These are phyloP conservation scores for Lentinula detonsa DNA, from an alignment of 768 basidiomycete genomes.

Conservation along the genomic window DNA sequence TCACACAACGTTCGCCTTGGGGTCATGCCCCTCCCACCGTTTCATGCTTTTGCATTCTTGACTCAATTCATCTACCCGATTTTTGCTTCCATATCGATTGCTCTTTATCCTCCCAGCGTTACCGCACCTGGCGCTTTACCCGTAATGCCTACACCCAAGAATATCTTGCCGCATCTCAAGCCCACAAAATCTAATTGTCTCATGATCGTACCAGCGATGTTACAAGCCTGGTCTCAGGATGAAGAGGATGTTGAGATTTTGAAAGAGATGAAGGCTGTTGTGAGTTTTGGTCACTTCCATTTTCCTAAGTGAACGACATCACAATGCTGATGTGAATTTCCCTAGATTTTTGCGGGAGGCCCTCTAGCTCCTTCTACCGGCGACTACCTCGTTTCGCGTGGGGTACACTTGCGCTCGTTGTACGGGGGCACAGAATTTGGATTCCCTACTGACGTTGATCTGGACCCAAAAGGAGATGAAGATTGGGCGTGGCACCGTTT, in stretches of 20 bases:
- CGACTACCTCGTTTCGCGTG: not conserved
- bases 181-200: constrained; percentile 12
- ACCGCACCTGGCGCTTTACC: constrained; percentile 13
- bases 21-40: constrained; percentile 15
- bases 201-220: constrained; percentile 15
- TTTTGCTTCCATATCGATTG: constrained; percentile 9
- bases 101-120: constrained; percentile 20
- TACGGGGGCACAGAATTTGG: not conserved
- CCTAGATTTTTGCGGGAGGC: constrained; percentile 5
- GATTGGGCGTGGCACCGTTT: constrained; percentile 12
- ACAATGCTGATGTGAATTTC: not conserved
- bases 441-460: constrained; percentile 10
- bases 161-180: constrained; percentile 12
- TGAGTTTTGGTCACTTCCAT: constrained; percentile 6
- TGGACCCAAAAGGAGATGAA: not conserved
- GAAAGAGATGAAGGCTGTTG: constrained; percentile 14
- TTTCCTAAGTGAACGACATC: too few species aligned
- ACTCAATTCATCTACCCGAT: constrained; percentile 14
- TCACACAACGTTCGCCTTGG: constrained; percentile 3
- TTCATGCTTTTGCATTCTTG: constrained; percentile 14
- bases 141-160: constrained; percentile 15
- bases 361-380: not conserved
- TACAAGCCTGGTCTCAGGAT: constrained; percentile 16
- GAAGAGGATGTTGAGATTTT: constrained; percentile 14
- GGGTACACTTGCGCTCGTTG: not conserved